Percentiles rank a stretch among this genome's conserved stretches.
phyloP scores from a whole-genome alignment of 1,284 basidiomycete genomes.

The Irpex sp. region DNA sequence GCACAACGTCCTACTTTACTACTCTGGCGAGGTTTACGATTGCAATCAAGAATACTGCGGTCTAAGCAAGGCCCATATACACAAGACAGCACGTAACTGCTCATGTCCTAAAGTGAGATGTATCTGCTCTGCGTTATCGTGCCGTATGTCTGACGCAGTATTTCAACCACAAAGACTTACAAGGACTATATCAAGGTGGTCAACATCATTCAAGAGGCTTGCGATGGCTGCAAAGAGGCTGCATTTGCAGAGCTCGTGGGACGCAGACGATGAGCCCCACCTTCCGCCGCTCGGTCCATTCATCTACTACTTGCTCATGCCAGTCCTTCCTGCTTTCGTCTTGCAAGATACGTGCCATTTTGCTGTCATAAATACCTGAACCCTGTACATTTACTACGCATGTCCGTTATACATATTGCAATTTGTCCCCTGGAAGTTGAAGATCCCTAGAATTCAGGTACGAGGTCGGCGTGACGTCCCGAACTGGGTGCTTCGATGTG shows the following conservation, averaged over 20 bases:
- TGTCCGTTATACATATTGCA: neutral
- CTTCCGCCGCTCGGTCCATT: slow-evolving; percentile 14
- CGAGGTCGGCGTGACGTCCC: neutral
- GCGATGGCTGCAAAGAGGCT: slow-evolving; percentile 40
- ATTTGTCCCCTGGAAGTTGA: neutral
- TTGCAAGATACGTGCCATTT: neutral
- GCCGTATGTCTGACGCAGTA: slow-evolving; percentile 1
- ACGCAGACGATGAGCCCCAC: slow-evolving; percentile 9
- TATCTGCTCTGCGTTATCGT: neutral
- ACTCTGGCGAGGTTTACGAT: slow-evolving; percentile 41
- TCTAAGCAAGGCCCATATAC: slow-evolving; percentile 41
- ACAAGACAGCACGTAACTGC: slow-evolving; percentile 38
- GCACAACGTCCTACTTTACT: slow-evolving; percentile 56
- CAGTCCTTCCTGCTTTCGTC: slow-evolving; percentile 5
- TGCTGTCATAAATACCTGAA: neutral
- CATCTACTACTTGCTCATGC: neutral
- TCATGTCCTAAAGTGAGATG: slow-evolving; percentile 26
- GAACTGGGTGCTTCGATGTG: neutral
- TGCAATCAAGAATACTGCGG: slow-evolving; percentile 39
- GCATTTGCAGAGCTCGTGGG: slow-evolving; percentile 24
- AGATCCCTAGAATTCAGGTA: neutral
- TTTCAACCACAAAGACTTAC: slow-evolving; percentile 28
- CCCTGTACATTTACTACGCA: neutral
- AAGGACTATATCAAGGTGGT: slow-evolving; percentile 39
- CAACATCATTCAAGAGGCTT: slow-evolving; percentile 48